Percentiles rank a stretch among this genome's conserved stretches.
These are phyloP conservation scores for Blastocystis sp. DNA, from an alignment of 352 stramenopile genomes.

Conservation along the genomic window DNA sequence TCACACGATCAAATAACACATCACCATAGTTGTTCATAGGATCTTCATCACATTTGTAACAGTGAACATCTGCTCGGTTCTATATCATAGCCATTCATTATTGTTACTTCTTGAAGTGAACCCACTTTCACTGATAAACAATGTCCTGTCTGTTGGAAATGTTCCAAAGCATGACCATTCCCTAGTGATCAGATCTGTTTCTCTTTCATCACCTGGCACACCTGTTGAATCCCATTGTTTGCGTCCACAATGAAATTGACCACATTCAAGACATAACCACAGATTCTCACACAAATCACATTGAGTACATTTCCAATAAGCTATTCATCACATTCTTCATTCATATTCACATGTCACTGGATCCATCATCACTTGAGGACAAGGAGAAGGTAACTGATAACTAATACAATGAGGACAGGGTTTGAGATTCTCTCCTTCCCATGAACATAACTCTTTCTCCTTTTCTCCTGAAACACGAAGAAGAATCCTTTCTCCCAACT, in stretches of 20 bases:
- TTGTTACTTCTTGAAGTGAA: slow-evolving; percentile 68
- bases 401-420: slow-evolving; percentile 11
- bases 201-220: slow-evolving; percentile 69
- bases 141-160: slow-evolving; percentile 89
- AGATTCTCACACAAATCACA: slow-evolving; percentile 92
- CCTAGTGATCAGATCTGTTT: slow-evolving; percentile 90
- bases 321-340: slow-evolving; percentile 68
- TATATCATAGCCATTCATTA: neutral
- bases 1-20: neutral
- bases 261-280: slow-evolving; percentile 93
- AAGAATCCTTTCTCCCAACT: slow-evolving; percentile 10
- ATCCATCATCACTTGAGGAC: neutral
- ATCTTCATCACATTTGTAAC: slow-evolving; percentile 11
- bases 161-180: slow-evolving; percentile 86
- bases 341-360: neutral
- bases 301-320: slow-evolving; percentile 73
- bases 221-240: slow-evolving; percentile 70
- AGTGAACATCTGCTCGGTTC: slow-evolving; percentile 11
- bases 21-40: slow-evolving; percentile 32
- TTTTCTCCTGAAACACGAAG: neutral
- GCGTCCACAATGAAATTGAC: slow-evolving; percentile 70
- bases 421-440: slow-evolving; percentile 38
- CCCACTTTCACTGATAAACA: slow-evolving; percentile 93
- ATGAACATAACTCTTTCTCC: slow-evolving; percentile 25
- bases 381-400: neutral